These are phyloP conservation scores for Tephrocybe sp. DNA, from an alignment of 768 basidiomycete species.

Conservation along the genomic window DNA sequence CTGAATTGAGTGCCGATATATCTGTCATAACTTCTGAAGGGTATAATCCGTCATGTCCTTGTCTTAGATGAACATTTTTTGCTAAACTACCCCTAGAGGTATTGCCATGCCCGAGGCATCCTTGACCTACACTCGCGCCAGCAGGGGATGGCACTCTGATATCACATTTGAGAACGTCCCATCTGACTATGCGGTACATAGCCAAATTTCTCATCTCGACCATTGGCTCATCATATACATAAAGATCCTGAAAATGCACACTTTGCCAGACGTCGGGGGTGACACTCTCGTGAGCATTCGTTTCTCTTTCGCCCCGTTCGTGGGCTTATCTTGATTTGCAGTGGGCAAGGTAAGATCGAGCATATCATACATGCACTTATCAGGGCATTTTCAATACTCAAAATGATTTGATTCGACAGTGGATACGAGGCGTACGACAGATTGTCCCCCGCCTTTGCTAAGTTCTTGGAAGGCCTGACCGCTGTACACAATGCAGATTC, in stretches of 20 bases:
- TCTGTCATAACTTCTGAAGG: constrained; percentile 46
- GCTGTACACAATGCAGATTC: constrained; percentile 49
- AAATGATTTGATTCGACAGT: constrained; percentile 24
- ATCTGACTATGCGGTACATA: constrained; percentile 49
- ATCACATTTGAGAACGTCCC: constrained; percentile 62
- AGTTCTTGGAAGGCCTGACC: constrained; percentile 56
- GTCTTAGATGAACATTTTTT: too few species aligned
- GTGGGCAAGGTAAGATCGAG: constrained; percentile 5
- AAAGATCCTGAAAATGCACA: constrained; percentile 39
- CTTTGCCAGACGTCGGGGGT: constrained; percentile 36
- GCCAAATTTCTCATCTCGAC: background rate
- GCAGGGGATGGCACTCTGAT: constrained; percentile 51
- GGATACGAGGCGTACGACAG: constrained; percentile 65
- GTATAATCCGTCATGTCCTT: too few species aligned
- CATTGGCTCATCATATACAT: background rate
- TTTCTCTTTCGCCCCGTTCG: too few species aligned
- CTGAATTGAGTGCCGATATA: constrained; percentile 51
- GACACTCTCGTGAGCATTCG: constrained; percentile 42
- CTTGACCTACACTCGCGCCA: constrained; percentile 35
- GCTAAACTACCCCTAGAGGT: constrained; percentile 34
- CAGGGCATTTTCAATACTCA: too few species aligned
- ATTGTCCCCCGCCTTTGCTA: constrained; percentile 50
- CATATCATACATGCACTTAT: too few species aligned
- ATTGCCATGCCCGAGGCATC: constrained; percentile 30
- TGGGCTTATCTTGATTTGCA: too few species aligned